Percentiles rank a stretch among this genome's conserved stretches.
Evolutionary conservation across 208 protist genomes (phyloP).

Genomic region (Leishmania amazonensis): DNA sequence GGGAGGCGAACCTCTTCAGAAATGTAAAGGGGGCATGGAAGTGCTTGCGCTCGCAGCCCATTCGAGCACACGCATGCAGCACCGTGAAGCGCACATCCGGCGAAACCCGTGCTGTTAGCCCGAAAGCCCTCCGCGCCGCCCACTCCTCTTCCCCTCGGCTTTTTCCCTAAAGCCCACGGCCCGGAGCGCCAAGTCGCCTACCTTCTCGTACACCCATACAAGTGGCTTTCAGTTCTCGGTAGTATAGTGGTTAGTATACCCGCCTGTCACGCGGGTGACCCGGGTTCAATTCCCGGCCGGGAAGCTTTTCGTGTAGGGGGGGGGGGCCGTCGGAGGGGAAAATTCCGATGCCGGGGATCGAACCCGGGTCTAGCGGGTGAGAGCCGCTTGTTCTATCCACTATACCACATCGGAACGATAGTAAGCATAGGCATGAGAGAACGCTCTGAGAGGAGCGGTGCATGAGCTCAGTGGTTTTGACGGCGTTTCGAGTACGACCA

Average conservation of each 20-base stretch:
- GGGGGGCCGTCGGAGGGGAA: conserved; percentile 4
- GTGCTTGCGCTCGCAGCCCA: too few species aligned
- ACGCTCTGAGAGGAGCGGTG: too few species aligned
- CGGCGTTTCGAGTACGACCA: not conserved
- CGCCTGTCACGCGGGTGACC: conserved; percentile 94
- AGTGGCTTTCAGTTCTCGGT: conserved; percentile 56
- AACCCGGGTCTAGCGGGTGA: conserved; percentile 94
- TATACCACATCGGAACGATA: conserved; percentile 87
- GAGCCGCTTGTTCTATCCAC: conserved; percentile 94
- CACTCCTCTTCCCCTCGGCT: too few species aligned
- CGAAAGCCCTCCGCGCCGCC: not conserved
- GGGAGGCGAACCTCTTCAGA: too few species aligned
- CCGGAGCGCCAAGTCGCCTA: too few species aligned
- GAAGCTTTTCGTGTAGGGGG: conserved; percentile 43
- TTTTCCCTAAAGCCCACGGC: too few species aligned
- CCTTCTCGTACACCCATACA: too few species aligned
- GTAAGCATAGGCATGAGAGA: too few species aligned
- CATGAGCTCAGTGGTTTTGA: not conserved
- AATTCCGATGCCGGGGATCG: conserved; percentile 92
- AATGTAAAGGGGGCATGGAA: too few species aligned
- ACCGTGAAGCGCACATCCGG: not conserved
- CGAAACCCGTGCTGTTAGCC: not conserved
- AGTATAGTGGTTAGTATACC: conserved; percentile 95
- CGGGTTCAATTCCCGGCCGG: conserved; percentile 93
- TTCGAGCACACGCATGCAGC: too few species aligned